Base-by-base conservation (phyloP, 179 eudicot species). In the Spinacia oleracea region DNA sequence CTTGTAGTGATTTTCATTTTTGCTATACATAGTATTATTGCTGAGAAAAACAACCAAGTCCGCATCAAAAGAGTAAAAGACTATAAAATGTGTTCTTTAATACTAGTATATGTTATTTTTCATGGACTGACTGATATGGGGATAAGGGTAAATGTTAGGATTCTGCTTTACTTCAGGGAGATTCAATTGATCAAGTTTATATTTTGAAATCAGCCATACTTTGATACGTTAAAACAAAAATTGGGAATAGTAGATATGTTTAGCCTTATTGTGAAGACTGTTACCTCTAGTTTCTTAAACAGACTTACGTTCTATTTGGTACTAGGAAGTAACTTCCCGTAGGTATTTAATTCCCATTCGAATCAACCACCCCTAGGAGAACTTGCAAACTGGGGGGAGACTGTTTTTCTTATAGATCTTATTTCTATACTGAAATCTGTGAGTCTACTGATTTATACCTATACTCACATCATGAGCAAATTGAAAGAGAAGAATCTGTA, bases 1-100 rank as follows among this genome's bases (percentile, higher is more conserved):
- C 63, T 72, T 85, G 68, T 79, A 20, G 71, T 62, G 51, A 53
- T 42, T 64, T 60, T 31, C 46, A 11, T 75, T 60, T 45, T 70
- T 59, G 46, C 40, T 48, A 31, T 66, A 6, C 70, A 46, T 15
- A 16, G 38, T 35, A 58, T 56, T 20, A 67, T 6, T 29, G 74
- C 66, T n/a, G 35, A 32, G 32, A 32, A 58, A 5, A 6, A 65
- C 25, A 66, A 48, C 10, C 38, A 16, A 35, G 43, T 32, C 27
- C n/a, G 72, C n/a, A 25, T 23, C 0, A 15, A 18, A 69, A 25
- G 51, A 10, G 34, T 42, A 15, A 18, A 69, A 25, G 51, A 10
- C 53, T 42, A 23, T 43, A 3, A 69, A 18, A 10, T 43, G 51
- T 69, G 53, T 11, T 20, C 27, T 67, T 1, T 40, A 20, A 9